phyloP scores from a whole-genome alignment of 805 yeast genomes.

The Saccharomycopsis sp. region DNA sequence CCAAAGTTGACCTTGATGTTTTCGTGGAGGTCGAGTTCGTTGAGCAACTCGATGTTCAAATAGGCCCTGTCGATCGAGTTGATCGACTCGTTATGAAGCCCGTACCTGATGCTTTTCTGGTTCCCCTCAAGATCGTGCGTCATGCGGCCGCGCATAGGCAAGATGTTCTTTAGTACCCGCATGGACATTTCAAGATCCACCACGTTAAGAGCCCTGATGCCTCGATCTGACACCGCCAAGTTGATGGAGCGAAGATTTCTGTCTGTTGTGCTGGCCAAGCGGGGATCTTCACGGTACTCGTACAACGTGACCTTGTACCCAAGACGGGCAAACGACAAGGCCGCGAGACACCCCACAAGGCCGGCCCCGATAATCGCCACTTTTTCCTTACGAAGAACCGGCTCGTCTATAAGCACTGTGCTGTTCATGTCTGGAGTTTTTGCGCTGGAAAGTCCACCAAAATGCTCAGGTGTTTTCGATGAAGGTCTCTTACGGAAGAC shows the following conservation, averaged over 20 bases:
- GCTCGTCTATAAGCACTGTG: slow-evolving; percentile 5
- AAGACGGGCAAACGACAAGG: slow-evolving; percentile 66
- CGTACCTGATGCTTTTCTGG: slow-evolving; percentile 67
- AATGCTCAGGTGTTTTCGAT: no score
- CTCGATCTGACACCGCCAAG: slow-evolving; percentile 82
- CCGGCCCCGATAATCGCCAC: slow-evolving; percentile 84
- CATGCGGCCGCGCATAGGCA: slow-evolving; percentile 90
- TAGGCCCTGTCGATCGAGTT: slow-evolving; percentile 76
- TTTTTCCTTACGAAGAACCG: slow-evolving; percentile 23
- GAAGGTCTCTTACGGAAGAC: no score
- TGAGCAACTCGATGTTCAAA: slow-evolving; percentile 57
- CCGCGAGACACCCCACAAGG: slow-evolving; percentile 78
- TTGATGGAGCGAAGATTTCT: slow-evolving; percentile 64
- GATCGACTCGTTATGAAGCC: slow-evolving; percentile 62
- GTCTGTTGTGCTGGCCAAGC: slow-evolving; percentile 31
- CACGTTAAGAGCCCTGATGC: slow-evolving; percentile 59
- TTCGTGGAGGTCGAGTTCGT: slow-evolving; percentile 49
- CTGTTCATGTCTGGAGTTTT: background rate
- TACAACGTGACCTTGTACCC: slow-evolving; percentile 69
- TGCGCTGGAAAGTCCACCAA: no score
- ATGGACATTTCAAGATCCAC: slow-evolving; percentile 55
- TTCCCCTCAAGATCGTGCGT: slow-evolving; percentile 63
- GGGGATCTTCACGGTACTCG: slow-evolving; percentile 68
- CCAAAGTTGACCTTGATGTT: slow-evolving; percentile 45
- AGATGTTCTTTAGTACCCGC: slow-evolving; percentile 49